Evolutionary conservation across 352 stramenopile genomes (phyloP).

Genomic region (Globisporangium uncinulatum): DNA sequence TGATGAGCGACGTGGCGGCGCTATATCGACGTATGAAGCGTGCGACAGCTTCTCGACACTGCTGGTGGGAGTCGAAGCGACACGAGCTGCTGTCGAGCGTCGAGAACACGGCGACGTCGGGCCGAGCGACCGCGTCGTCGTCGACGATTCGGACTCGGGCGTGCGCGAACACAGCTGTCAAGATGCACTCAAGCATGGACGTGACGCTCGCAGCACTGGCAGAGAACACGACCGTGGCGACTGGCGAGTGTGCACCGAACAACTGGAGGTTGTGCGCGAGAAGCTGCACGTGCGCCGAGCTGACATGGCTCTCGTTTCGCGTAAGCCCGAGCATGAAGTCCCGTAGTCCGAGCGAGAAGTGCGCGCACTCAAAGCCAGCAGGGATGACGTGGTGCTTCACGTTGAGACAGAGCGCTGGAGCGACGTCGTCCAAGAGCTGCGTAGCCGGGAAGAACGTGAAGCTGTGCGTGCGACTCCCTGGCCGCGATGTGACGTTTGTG

Average conservation of each 20-base stretch:
- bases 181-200: slow-evolving; percentile 29
- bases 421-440: background rate
- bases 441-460: background rate
- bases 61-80: no score
- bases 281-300: slow-evolving; percentile 19
- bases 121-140: slow-evolving; percentile 8
- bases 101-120: slow-evolving; percentile 35
- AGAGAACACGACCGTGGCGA: slow-evolving; percentile 18
- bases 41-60: no score
- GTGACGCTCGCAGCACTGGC: background rate
- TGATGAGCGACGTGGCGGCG: no score
- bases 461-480: background rate
- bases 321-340: background rate
- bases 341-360: background rate
- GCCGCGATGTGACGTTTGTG: background rate
- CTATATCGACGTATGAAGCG: no score
- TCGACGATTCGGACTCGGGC: slow-evolving; percentile 24
- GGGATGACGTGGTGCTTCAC: background rate
- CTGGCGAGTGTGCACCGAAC: background rate
- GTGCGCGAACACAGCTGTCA: slow-evolving; percentile 17
- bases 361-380: background rate
- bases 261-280: slow-evolving; percentile 26
- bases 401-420: background rate
- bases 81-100: slow-evolving; percentile 12
- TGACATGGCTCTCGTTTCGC: slow-evolving; percentile 3